These are phyloP conservation scores for Alternaria brassicicola DNA, from an alignment of 2,329 filamentous ascomycete genomes.

Conservation along the genomic window DNA sequence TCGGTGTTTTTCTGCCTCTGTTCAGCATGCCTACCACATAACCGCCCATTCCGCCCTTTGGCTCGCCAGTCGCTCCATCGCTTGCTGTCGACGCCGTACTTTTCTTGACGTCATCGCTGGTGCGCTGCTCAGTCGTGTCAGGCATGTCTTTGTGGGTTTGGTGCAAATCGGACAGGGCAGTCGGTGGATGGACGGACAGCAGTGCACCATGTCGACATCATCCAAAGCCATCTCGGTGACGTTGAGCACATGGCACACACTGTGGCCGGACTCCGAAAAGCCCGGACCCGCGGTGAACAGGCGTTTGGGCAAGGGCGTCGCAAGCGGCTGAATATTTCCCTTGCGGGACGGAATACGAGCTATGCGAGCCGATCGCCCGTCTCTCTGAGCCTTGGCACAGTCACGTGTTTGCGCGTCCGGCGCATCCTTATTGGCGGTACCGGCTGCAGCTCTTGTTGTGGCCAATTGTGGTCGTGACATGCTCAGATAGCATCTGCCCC, in stretches of 20 bases:
- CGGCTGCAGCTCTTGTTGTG: background rate
- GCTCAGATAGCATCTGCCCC: background rate
- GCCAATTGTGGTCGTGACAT: background rate
- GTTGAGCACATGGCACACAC: background rate
- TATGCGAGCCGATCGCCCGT: constrained; percentile 4
- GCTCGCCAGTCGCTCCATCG: constrained; percentile 15
- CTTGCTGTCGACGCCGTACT: constrained; percentile 2
- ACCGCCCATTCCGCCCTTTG: constrained; percentile 25
- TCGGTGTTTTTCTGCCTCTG: background rate
- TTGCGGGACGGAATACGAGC: background rate
- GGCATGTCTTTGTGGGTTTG: constrained; percentile 11
- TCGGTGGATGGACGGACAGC: background rate
- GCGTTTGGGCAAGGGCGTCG: background rate
- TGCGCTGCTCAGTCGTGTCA: constrained; percentile 3
- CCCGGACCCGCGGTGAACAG: background rate
- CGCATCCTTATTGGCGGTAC: background rate
- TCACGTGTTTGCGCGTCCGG: constrained; percentile 16
- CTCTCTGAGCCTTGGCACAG: background rate
- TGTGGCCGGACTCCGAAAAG: background rate
- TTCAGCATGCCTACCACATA: constrained; percentile 31
- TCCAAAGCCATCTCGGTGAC: background rate
- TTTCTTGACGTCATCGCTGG: constrained; percentile 10
- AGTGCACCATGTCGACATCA: background rate
- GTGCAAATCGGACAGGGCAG: background rate
- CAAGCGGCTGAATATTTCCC: background rate